Evolutionary conservation across 345 rosid species (phyloP).

Genomic region (Garcia nutans): DNA sequence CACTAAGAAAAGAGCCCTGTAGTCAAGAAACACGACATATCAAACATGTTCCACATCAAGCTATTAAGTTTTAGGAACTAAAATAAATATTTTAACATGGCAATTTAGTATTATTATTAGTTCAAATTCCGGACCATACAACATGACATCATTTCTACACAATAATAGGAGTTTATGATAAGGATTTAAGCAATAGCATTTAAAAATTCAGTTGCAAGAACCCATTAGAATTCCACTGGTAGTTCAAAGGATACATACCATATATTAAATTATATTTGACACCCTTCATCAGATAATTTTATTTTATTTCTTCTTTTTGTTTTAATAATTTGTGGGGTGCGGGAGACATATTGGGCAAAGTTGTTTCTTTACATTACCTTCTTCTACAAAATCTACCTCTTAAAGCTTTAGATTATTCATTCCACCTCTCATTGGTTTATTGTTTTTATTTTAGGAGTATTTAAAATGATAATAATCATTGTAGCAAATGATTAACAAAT

Average conservation of each 20-base stretch:
- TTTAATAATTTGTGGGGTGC: background rate
- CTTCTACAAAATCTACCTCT: too few species aligned
- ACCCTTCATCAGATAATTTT: too few species aligned
- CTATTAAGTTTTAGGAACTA: background rate
- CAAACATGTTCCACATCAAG: slow-evolving; percentile 8
- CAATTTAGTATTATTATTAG: background rate
- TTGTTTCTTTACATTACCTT: background rate
- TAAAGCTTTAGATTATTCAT: too few species aligned
- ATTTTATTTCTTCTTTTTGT: background rate
- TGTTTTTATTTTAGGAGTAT: too few species aligned
- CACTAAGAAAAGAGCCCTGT: slow-evolving; percentile 15
- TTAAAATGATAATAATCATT: too few species aligned
- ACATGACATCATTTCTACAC: slow-evolving; percentile 21
- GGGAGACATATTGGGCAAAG: background rate
- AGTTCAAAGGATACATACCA: background rate
- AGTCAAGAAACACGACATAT: slow-evolving; percentile 23
- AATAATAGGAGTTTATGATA: background rate
- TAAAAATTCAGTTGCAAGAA: background rate
- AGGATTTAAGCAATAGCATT: background rate
- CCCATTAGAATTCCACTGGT: background rate
- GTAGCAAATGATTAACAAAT: too few species aligned
- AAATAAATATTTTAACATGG: background rate
- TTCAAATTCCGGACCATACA: background rate
- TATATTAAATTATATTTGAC: background rate
- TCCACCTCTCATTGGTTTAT: too few species aligned